These are phyloP conservation scores for Hypoxylon rickii DNA, from an alignment of 495 filamentous ascomycete species.

Conservation along the genomic window DNA sequence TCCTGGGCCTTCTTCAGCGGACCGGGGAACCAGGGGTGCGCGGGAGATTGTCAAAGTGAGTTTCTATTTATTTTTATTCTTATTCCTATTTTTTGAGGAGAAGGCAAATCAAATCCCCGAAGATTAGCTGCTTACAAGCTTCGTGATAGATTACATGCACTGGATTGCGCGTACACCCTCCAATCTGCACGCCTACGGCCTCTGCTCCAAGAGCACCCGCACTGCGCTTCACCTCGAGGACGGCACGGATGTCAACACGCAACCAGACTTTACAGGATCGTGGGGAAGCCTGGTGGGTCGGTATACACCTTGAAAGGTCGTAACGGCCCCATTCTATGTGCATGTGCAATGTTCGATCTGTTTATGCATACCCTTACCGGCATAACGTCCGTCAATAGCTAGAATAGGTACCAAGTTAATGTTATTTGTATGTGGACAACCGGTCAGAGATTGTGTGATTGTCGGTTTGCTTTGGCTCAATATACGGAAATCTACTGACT, in stretches of 20 bases:
- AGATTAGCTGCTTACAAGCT: constrained; percentile 16
- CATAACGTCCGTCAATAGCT: constrained; percentile 7
- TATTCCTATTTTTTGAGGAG: too few species aligned
- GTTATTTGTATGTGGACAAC: too few species aligned
- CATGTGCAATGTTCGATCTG: constrained; percentile 14
- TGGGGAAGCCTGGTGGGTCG: constrained; percentile 62
- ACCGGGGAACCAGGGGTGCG: constrained; percentile 39
- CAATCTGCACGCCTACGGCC: constrained; percentile 45
- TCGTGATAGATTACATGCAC: constrained; percentile 41
- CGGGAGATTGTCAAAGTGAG: constrained; percentile 43
- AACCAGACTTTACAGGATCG: constrained; percentile 52
- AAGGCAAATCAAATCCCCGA: not conserved
- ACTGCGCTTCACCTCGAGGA: constrained; percentile 36
- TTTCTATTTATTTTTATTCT: too few species aligned
- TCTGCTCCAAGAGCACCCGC: constrained; percentile 43
- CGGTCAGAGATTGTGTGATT: too few species aligned
- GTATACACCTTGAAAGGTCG: constrained; percentile 41
- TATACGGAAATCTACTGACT: not conserved
- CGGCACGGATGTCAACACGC: constrained; percentile 39
- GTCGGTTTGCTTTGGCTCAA: too few species aligned
- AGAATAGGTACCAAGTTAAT: not conserved
- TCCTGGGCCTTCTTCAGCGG: constrained; percentile 74
- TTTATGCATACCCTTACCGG: constrained; percentile 4
- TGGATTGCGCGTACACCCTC: constrained; percentile 39
- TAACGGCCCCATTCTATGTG: constrained; percentile 6